Conservation (phyloP, 1,139 yeast species). For the Yamadazyma membranifaciens region DNA sequence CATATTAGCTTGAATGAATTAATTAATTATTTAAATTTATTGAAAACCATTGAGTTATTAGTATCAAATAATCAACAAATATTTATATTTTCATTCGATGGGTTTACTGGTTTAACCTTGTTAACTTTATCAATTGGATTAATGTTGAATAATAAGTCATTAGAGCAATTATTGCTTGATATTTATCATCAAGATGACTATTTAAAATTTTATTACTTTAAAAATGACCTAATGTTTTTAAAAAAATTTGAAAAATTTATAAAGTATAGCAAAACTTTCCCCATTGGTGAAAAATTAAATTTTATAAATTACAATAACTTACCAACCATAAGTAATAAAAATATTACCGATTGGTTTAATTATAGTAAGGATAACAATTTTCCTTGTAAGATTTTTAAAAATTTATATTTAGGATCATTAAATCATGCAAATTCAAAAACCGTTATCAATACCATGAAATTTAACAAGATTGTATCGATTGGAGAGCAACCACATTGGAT, state of each 20-base stretch:
- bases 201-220: constrained; percentile 32
- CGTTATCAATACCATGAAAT: constrained; percentile 23
- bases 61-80: constrained; percentile 22
- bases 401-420: constrained; percentile 35
- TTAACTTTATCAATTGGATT: constrained; percentile 27
- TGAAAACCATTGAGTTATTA: constrained; percentile 29
- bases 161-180: constrained; percentile 25
- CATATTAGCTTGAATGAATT: constrained; percentile 25
- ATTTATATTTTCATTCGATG: constrained; percentile 38
- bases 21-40: constrained; percentile 29
- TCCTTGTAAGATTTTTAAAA: constrained; percentile 32
- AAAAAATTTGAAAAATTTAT: constrained; percentile 32
- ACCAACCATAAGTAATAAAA: not conserved
- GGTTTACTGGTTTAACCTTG: constrained; percentile 40
- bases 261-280: constrained; percentile 8
- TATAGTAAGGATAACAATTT: constrained; percentile 34
- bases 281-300: constrained; percentile 7
- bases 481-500: constrained; percentile 42
- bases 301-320: constrained; percentile 15
- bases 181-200: constrained; percentile 15
- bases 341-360: constrained; percentile 35
- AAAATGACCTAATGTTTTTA: constrained; percentile 31
- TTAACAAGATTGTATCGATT: constrained; percentile 31
- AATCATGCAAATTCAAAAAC: constrained; percentile 36
- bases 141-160: constrained; percentile 19